Evolutionary conservation across 495 filamentous ascomycete species (phyloP), one percentile per base, ranked within the genome.

Genomic region (Aspergillus biplanus): DNA sequence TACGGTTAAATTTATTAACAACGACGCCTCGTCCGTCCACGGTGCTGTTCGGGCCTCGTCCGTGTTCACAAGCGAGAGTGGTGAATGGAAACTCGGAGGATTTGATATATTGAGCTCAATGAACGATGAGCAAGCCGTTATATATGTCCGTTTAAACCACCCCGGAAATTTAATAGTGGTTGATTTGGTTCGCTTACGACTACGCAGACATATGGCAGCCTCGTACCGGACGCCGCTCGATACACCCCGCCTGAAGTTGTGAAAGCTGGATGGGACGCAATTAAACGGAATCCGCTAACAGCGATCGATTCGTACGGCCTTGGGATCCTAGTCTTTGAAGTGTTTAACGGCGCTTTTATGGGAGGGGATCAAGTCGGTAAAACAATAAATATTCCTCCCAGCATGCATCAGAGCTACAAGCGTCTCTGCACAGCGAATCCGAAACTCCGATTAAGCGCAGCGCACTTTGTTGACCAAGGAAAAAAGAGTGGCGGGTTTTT

Each of bases 1-100:
- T 74, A 97, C 95, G 0, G 75, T 98, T 47, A 96, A 94, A 70
- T 99, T 99, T 68, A 91, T 99, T 68, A 97, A 98, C 69, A 89
- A 91, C 39, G 96, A 98, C 66, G 95, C 94, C 3, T 82, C 89
- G 5, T 96, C 92, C 0, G 86, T 98, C 5, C 95, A 99, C 68
- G 95, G 93, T 42, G 91, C 85, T 63, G 80, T 98, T 33, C 85
- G 91, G 58, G 87, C 89, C 21, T 90, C 91, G 3, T 97, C 94
- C 0, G 84, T 99, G 65, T 98, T 89, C 71, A 91, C 88, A 13
- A 90, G 92, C 73, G 93, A 98, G 72, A 97, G 95, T 75, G 95
- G 95, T 33, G 95, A 98, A 73, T 99, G 95, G 95, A 97, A 95
- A 73, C 78, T 99, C 4, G 92, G 90, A 5, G 95, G 95, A 8